These are phyloP conservation scores for Acanthamoeba royreba DNA, from an alignment of 208 protist species.

Conservation along the genomic window DNA sequence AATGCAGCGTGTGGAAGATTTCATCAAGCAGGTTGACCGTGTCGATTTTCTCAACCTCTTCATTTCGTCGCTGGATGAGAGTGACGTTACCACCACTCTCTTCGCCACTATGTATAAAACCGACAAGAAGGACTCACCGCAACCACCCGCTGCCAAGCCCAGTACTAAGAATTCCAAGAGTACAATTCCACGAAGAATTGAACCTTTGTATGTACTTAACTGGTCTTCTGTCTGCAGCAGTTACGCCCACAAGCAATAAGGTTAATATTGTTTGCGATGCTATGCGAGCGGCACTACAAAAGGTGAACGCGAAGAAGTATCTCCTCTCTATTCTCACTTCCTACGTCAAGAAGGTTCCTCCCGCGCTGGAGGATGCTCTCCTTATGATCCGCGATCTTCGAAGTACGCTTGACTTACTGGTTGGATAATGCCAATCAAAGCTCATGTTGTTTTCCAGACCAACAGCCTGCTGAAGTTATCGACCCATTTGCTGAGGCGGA, in stretches of 20 bases:
- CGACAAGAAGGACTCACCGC: background rate
- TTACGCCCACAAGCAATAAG: background rate
- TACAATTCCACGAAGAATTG: background rate
- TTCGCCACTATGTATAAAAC: slow-evolving; percentile 51
- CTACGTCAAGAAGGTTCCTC: slow-evolving; percentile 35
- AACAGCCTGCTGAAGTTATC: slow-evolving; percentile 22
- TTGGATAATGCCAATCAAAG: background rate
- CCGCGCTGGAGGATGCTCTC: slow-evolving; percentile 54
- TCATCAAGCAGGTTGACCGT: slow-evolving; percentile 65
- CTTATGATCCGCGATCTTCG: slow-evolving; percentile 30
- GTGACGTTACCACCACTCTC: slow-evolving; percentile 59
- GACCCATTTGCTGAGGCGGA: slow-evolving; percentile 33
- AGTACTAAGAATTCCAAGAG: background rate
- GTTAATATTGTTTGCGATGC: slow-evolving; percentile 44
- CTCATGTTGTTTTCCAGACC: background rate
- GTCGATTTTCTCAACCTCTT: slow-evolving; percentile 71
- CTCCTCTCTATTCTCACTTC: slow-evolving; percentile 50
- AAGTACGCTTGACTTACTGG: background rate
- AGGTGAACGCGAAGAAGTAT: slow-evolving; percentile 35
- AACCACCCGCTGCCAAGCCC: background rate
- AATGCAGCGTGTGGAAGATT: slow-evolving; percentile 46
- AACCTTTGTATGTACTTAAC: background rate
- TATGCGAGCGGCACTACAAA: background rate
- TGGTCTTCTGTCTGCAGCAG: background rate
- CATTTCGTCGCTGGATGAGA: slow-evolving; percentile 51